Evolutionary conservation across 495 filamentous ascomycete genomes (phyloP).

Genomic region (Penicillium cataractarum): DNA sequence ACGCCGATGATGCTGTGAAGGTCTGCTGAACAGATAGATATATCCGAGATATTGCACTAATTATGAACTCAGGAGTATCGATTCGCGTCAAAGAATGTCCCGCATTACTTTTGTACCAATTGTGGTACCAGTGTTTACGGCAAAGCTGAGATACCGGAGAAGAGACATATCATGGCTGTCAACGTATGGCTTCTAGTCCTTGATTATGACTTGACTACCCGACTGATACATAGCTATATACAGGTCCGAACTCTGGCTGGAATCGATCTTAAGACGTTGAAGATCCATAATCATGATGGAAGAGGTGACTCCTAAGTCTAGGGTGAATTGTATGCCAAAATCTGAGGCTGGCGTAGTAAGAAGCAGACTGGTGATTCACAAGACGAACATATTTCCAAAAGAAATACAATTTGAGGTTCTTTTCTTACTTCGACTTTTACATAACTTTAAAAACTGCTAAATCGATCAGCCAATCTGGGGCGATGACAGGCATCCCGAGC

Average conservation of each 20-base stretch:
- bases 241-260: constrained; percentile 38
- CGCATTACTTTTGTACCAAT: constrained; percentile 45
- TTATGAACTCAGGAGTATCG: constrained; percentile 33
- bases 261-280: constrained; percentile 33
- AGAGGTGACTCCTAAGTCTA: constrained; percentile 10
- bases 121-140: constrained; percentile 46
- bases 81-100: constrained; percentile 38
- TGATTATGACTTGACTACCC: neutral
- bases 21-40: neutral
- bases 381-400: neutral
- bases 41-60: neutral
- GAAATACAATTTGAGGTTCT: neutral
- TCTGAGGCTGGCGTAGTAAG: neutral
- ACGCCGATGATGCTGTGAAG: constrained; percentile 27
- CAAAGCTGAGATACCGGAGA: constrained; percentile 28
- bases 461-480: neutral
- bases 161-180: constrained; percentile 35
- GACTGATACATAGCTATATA: neutral
- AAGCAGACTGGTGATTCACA: neutral
- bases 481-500: neutral
- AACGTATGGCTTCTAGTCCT: constrained; percentile 33
- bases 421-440: too few species aligned
- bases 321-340: neutral
- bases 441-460: neutral
- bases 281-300: constrained; percentile 33